Conservation (phyloP, 305 asterid species). For the Fraxinus greggii region DNA sequence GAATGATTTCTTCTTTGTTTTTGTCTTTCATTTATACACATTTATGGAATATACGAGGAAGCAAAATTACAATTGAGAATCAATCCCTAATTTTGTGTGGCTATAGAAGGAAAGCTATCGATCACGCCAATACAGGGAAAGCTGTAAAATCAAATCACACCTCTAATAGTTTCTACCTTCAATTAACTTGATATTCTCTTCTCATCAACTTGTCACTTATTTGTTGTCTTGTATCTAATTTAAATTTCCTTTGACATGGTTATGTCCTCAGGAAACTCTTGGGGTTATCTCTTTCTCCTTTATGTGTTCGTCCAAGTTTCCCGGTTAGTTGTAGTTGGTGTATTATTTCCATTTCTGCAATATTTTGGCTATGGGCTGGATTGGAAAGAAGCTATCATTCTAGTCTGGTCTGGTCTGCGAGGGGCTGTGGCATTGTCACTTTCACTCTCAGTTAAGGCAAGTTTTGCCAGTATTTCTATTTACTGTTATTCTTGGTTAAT, state of each 20-base stretch:
- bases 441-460: slow-evolving; percentile 81
- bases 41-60: background rate
- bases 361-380: slow-evolving; percentile 94
- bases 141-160: background rate
- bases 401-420: slow-evolving; percentile 95
- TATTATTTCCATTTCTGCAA: slow-evolving; percentile 70
- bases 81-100: background rate
- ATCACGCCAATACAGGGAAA: background rate
- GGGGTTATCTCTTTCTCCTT: slow-evolving; percentile 92
- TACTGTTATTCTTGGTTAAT: background rate
- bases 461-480: slow-evolving; percentile 24
- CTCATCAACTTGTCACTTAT: background rate
- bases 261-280: slow-evolving; percentile 64
- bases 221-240: background rate
- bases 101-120: background rate
- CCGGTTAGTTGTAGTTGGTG: slow-evolving; percentile 67
- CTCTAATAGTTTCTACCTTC: background rate
- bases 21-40: background rate
- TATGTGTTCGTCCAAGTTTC: slow-evolving; percentile 74
- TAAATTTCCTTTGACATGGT: slow-evolving; percentile 11
- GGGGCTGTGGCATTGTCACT: slow-evolving; percentile 96
- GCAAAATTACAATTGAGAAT: background rate
- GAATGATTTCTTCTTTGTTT: background rate
- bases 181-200: slow-evolving; percentile 6
- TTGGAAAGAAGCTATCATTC: slow-evolving; percentile 90